These are phyloP conservation scores for Colletotrichum filicis DNA, from an alignment of 2,329 filamentous ascomycete genomes.

Conservation along the genomic window DNA sequence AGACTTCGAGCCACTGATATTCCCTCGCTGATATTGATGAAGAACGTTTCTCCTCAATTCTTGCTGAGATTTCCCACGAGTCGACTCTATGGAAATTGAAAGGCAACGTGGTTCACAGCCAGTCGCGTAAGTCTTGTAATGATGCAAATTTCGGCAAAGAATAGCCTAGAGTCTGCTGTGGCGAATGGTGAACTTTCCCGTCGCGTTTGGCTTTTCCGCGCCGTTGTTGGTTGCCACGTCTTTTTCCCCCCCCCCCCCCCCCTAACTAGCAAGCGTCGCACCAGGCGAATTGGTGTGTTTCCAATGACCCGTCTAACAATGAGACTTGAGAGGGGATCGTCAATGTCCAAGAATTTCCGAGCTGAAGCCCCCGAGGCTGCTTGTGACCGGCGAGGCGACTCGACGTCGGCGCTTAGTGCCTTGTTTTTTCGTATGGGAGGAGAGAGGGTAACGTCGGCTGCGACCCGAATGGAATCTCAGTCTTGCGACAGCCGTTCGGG, in stretches of 20 bases:
- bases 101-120: too few relatives aligned
- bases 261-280: conserved; percentile 7
- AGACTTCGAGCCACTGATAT: background rate
- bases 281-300: background rate
- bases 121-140: background rate
- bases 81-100: background rate
- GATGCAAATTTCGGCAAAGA: background rate
- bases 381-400: conserved; percentile 3
- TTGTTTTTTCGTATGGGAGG: background rate
- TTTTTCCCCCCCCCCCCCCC: too few relatives aligned
- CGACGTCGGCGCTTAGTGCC: background rate
- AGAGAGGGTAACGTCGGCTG: background rate
- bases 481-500: background rate
- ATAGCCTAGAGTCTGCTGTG: background rate
- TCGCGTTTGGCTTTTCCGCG: background rate
- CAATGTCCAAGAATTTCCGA: background rate
- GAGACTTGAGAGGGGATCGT: conserved; percentile 6
- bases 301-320: background rate
- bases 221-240: background rate
- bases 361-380: conserved; percentile 16
- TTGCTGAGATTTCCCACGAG: background rate
- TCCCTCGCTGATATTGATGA: background rate
- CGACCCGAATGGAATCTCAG: background rate
- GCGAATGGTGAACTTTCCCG: background rate
- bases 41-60: background rate